phyloP scores from a whole-genome alignment of 305 asterid species.

The Fraxinus dipetala region DNA sequence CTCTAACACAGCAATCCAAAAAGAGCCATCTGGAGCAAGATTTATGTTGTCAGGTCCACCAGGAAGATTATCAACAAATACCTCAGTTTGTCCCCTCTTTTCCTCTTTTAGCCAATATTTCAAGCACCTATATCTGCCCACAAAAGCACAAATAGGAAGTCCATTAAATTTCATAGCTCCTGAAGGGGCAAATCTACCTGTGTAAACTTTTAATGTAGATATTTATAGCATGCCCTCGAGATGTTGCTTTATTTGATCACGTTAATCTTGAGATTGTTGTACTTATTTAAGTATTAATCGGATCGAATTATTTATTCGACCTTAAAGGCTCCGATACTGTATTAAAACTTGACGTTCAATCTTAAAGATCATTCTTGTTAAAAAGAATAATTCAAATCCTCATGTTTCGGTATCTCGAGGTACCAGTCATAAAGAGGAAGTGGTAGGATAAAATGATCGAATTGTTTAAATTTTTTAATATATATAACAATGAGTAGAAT shows the following conservation, averaged over 20 bases:
- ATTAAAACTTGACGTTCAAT: too few relatives aligned
- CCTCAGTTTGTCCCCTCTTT: slow-evolving; percentile 49
- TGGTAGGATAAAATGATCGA: not conserved
- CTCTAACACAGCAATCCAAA: slow-evolving; percentile 67
- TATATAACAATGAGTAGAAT: not conserved
- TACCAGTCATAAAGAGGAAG: not conserved
- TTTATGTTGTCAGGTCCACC: slow-evolving; percentile 69
- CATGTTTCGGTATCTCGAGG: not conserved
- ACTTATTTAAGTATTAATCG: not conserved
- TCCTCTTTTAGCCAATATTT: slow-evolving; percentile 64
- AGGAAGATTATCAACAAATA: slow-evolving; percentile 59
- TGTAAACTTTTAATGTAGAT: not conserved
- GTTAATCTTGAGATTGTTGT: too few relatives aligned
- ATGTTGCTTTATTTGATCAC: not conserved
- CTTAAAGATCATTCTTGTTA: not conserved
- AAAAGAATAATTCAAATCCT: not conserved
- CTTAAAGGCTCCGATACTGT: too few relatives aligned
- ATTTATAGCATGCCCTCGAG: not conserved
- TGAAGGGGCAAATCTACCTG: not conserved
- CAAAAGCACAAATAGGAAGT: not conserved
- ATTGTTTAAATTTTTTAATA: too few relatives aligned
- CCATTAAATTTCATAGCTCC: not conserved
- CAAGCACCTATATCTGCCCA: slow-evolving; percentile 56
- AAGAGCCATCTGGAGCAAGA: slow-evolving; percentile 78
- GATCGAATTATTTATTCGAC: not conserved